Evolutionary conservation across 306 rosid species (phyloP).

Genomic region (Rosa rugosa): DNA sequence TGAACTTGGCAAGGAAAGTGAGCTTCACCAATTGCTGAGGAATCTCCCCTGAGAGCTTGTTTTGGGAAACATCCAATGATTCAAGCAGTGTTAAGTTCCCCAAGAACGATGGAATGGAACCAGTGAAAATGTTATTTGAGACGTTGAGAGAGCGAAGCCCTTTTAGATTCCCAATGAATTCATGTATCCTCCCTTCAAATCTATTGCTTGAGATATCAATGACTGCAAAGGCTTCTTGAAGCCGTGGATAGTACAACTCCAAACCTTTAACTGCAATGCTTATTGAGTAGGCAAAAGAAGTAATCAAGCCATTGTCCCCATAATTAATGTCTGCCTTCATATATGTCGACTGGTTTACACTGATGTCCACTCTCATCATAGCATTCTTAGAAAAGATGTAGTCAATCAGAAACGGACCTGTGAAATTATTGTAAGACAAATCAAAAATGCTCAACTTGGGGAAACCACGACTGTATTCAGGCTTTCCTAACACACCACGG

Average conservation of each 20-base stretch:
- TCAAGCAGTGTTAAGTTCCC: not conserved
- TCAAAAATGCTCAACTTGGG: not conserved
- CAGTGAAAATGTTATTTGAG: not conserved
- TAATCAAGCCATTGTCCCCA: no score
- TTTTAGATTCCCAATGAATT: not conserved
- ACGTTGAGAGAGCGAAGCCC: not conserved
- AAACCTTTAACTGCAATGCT: not conserved
- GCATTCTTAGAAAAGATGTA: not conserved
- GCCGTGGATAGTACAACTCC: not conserved
- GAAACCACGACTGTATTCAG: not conserved
- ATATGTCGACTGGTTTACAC: not conserved
- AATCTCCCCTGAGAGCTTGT: not conserved
- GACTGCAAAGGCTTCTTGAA: not conserved
- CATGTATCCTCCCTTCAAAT: not conserved
- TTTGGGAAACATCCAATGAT: not conserved
- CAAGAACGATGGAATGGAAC: not conserved
- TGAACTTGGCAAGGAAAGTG: not conserved
- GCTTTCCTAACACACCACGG: not conserved
- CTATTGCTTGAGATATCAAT: conserved; percentile 2
- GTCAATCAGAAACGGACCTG: not conserved
- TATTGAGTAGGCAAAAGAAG: no score
- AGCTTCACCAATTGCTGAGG: not conserved
- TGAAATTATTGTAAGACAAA: conserved; percentile 7
- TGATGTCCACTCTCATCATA: not conserved
- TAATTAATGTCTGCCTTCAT: not conserved